These are phyloP conservation scores for Conidiobolus coronatus DNA, from an alignment of 371 early-diverging fungal species.

Conservation along the genomic window DNA sequence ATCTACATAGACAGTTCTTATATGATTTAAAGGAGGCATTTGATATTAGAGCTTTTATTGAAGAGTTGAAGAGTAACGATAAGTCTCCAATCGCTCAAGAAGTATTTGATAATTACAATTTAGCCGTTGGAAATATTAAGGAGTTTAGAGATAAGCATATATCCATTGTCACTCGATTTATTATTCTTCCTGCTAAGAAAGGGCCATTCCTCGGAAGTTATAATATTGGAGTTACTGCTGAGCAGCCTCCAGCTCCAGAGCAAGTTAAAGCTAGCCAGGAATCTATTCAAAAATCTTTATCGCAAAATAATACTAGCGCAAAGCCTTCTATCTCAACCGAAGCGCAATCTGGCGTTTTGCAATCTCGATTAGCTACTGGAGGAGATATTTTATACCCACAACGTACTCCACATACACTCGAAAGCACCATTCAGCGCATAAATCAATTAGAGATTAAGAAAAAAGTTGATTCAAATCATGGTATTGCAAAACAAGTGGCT, in stretches of 20 bases:
- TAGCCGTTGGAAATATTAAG: slow-evolving; percentile 52
- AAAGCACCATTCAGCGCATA: too few species aligned
- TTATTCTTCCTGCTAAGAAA: slow-evolving; percentile 65
- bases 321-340: too few species aligned
- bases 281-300: background rate
- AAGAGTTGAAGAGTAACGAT: too few species aligned
- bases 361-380: too few species aligned
- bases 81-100: too few species aligned
- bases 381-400: too few species aligned
- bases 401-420: too few species aligned
- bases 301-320: background rate
- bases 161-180: slow-evolving; percentile 74
- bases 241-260: slow-evolving; percentile 7
- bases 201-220: slow-evolving; percentile 27
- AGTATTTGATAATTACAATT: slow-evolving; percentile 48
- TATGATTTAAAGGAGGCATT: slow-evolving; percentile 41
- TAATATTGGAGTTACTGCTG: slow-evolving; percentile 11
- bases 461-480: background rate
- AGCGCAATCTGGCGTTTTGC: too few species aligned
- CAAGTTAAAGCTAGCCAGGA: slow-evolving; percentile 6
- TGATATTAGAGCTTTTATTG: slow-evolving; percentile 28
- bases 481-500: slow-evolving; percentile 12
- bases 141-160: slow-evolving; percentile 79
- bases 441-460: too few species aligned
- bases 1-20: slow-evolving; percentile 64